Base-by-base conservation (phyloP, 169 alveolate genomes). In the Cystoisospora suis region DNA sequence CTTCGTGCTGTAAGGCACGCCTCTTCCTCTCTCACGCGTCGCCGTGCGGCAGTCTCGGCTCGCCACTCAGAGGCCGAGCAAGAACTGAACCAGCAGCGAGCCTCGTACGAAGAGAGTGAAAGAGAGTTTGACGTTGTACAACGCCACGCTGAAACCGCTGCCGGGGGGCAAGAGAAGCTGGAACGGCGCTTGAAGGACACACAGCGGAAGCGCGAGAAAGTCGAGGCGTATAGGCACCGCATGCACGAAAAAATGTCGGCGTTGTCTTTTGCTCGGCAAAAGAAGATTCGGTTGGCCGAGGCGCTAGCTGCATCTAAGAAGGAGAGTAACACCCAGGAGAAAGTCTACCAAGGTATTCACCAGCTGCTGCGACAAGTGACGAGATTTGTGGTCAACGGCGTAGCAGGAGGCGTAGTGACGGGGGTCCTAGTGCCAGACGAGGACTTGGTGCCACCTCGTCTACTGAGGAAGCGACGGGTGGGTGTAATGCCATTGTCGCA, bases 81-180 rank as follows among this genome's bases (percentile, higher is more conserved):
- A 20, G 42, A 20, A 15, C 75, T 59, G 75, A n/a, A n/a, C n/a
- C n/a, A n/a, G n/a, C n/a, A n/a, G n/a, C n/a, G n/a, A n/a, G n/a
- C n/a, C n/a, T n/a, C n/a, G n/a, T 59, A 59, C 29, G 75, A 59
- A 5, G 75, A 4, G 75, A 59, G 75, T 20, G 75, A 59, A 15
- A 29, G 75, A 9, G 75, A 59, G 75, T 59, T 59, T 15, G 75
- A 59, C 20, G 75, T 59, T 9, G 75, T 59, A 9, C 75, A 59
- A 36, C 75, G 75, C 23, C 42, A 27, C 32, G 75, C 75, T 29
- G 42, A 59, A 36, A 36, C 20, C 75, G 42, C 20, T 4, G 75
- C 75, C 32, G 75, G 75, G 42, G 75, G 75, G 36, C 75, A 59
- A 36, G 75, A 59, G 75, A 59, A 59, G 75, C 75, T 59, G 32